phyloP scores from a whole-genome alignment of 2,329 filamentous ascomycete genomes.

The Claviceps humidiphila region DNA sequence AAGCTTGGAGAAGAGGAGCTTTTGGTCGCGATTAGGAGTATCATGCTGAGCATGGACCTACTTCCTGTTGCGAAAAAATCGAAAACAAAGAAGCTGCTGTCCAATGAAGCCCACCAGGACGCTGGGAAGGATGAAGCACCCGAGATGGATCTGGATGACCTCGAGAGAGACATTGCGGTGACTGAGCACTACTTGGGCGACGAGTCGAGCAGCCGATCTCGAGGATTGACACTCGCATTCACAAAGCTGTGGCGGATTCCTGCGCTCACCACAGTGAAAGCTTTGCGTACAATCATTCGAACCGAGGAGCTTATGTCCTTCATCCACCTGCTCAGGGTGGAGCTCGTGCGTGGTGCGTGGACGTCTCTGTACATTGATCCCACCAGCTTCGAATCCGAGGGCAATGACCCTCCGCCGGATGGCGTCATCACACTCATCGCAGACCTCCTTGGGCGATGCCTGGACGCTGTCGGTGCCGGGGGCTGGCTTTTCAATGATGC shows the following conservation, averaged over 20 bases:
- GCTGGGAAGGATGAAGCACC: slow-evolving; percentile 19
- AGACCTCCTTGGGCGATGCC: slow-evolving; percentile 56
- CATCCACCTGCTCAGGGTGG: slow-evolving; percentile 58
- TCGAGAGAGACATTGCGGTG: slow-evolving; percentile 52
- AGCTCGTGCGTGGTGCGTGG: slow-evolving; percentile 65
- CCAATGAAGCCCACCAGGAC: slow-evolving; percentile 13
- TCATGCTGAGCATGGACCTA: slow-evolving; percentile 58
- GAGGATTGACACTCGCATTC: slow-evolving; percentile 54
- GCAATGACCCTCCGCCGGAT: slow-evolving; percentile 40
- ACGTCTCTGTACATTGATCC: slow-evolving; percentile 56
- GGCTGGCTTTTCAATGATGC: slow-evolving; percentile 59
- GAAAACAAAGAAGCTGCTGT: slow-evolving; percentile 19
- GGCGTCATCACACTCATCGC: slow-evolving; percentile 58
- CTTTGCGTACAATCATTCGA: slow-evolving; percentile 49
- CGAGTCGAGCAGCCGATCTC: slow-evolving; percentile 47
- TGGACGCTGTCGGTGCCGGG: slow-evolving; percentile 61
- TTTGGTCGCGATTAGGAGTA: slow-evolving; percentile 47
- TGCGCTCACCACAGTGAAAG: slow-evolving; percentile 42
- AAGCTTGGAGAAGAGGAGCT: slow-evolving; percentile 54
- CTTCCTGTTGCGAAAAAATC: slow-evolving; percentile 28
- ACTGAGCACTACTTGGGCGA: slow-evolving; percentile 55
- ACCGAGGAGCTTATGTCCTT: slow-evolving; percentile 58
- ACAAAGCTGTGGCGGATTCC: slow-evolving; percentile 57
- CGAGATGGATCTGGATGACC: slow-evolving; percentile 43
- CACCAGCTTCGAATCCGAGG: slow-evolving; percentile 30